These are phyloP conservation scores for Actinidia polygama DNA, from an alignment of 179 eudicot genomes.

Conservation along the genomic window DNA sequence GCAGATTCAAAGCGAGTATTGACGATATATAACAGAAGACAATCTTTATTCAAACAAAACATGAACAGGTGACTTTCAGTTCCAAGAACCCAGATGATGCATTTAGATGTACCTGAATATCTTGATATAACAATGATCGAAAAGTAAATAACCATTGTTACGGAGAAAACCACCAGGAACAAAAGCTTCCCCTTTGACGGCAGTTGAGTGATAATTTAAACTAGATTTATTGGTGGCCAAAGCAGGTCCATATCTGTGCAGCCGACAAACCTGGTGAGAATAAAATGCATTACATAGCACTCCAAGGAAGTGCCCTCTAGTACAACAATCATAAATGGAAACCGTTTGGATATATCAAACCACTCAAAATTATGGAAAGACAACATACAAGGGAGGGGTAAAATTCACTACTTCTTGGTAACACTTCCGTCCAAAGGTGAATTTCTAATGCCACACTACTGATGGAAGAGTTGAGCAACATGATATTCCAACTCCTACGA, in stretches of 20 bases:
- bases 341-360: no score
- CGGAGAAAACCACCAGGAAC: not conserved
- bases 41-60: constrained; percentile 13
- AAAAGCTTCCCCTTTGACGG: not conserved
- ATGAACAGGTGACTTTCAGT: not conserved
- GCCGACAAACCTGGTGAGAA: constrained; percentile 5
- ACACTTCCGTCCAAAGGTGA: no score
- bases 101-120: constrained; percentile 6
- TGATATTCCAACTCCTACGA: no score
- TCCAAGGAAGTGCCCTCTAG: not conserved
- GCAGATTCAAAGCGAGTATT: not conserved
- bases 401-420: no score
- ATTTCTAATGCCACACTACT: no score
- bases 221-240: constrained; percentile 2
- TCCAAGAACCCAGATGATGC: not conserved
- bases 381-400: no score
- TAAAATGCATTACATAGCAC: not conserved
- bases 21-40: not conserved
- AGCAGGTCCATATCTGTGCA: not conserved
- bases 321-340: no score
- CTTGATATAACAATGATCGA: constrained; percentile 1
- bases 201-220: constrained; percentile 2
- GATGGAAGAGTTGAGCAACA: no score
- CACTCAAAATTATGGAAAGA: no score
- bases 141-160: constrained; percentile 9